Evolutionary conservation across 768 basidiomycete genomes (phyloP), one percentile per base, ranked within the genome.

Genomic region (Tulasnella sp.): DNA sequence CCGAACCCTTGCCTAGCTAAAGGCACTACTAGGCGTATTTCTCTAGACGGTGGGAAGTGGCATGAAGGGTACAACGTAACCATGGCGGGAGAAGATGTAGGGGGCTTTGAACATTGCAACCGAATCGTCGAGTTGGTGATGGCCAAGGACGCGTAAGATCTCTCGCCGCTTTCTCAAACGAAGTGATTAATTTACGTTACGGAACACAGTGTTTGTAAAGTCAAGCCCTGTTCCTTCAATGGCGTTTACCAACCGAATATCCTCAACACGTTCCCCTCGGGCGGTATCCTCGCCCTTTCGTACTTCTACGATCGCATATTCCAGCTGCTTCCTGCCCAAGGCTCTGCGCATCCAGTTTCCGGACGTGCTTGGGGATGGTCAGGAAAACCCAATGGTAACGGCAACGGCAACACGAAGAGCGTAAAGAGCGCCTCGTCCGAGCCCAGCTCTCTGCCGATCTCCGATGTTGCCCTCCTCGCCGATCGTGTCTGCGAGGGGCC

Each of bases 191-290:
- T 29, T 17, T 35, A 49, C 49, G 17, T 32, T 3, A 25, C 43
- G 86, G 8, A 17, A 17, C 31, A 12, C 60, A 71, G 89, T 0
- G 77, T 91, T 58, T 99, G 94, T 69, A 81, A 87, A 63, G 74
- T 84, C 60, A 87, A 92, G 65, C 96, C 96, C 0, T 99, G 96
- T 68, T 88, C 94, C 4, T 99, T 99, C 73, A 83, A 89, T 65
- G 96, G 96, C 11, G 90, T 96, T 23, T 98, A 98, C 71, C 96
- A 99, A 68, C 96, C 96, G 2, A 85, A 86, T 12, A 74, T 98
- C 23, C 73, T 86, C 58, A 86, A 94, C 61, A 83, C 88, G 8
- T 97, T 97, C 78, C 79, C 84, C 1, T 70, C 74, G 8, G 94
- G 94, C 58, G 83, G 82, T 65, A 76, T 94, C 61, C 78, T 94